Percentiles rank a stretch among this genome's conserved stretches.
phyloP scores from a whole-genome alignment of 257 asterid genomes.

The Fraxinus cuspidata region DNA sequence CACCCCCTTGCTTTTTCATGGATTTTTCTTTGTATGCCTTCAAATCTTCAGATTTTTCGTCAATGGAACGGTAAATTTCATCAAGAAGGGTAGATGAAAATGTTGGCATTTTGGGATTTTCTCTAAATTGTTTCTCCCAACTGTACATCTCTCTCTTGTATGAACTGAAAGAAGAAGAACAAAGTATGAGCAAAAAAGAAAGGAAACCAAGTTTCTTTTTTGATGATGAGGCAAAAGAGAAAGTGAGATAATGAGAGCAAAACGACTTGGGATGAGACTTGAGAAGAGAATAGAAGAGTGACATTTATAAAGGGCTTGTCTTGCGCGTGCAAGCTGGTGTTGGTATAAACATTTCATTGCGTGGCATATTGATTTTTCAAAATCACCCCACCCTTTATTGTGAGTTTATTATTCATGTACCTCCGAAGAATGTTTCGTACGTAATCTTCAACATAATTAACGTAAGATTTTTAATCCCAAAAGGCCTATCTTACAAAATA shows the following conservation, averaged over 20 bases:
- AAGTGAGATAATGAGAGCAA: constrained; percentile 14
- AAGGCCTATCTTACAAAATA: no score
- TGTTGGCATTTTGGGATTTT: constrained; percentile 46
- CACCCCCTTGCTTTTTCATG: constrained; percentile 4
- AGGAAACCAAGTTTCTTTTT: neutral
- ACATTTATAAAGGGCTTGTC: constrained; percentile 33
- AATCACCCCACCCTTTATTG: no score
- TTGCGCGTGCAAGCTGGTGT: constrained; percentile 40
- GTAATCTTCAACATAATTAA: no score
- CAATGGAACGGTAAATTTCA: constrained; percentile 86
- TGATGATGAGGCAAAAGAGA: neutral
- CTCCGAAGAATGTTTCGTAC: no score
- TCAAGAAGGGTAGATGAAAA: constrained; percentile 87
- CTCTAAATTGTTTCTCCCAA: constrained; percentile 33
- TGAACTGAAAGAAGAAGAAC: neutral
- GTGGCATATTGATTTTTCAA: neutral
- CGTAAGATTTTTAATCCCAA: no score
- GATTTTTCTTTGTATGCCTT: constrained; percentile 23
- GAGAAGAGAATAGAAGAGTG: constrained; percentile 26
- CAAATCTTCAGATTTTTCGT: constrained; percentile 33
- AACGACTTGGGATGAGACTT: neutral
- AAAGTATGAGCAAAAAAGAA: neutral
- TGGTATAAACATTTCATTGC: constrained; percentile 35
- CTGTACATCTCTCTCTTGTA: constrained; percentile 39
- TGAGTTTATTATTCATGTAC: no score